phyloP scores from a whole-genome alignment of 208 protist species.

The Angomonas desouzai region DNA sequence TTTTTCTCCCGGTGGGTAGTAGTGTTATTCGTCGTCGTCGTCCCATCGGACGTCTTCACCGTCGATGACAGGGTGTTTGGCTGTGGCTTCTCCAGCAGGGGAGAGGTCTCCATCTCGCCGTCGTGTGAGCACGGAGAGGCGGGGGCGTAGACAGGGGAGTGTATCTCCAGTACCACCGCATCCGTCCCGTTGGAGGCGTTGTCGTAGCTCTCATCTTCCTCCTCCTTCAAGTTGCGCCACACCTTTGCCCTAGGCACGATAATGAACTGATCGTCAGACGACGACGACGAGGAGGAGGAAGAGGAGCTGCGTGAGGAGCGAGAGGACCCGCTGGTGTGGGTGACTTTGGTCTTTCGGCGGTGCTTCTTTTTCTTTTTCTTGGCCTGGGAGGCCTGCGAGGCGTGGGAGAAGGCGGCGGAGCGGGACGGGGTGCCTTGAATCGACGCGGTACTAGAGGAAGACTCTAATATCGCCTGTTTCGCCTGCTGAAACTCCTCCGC shows the following conservation, averaged over 20 bases:
- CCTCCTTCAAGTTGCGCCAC: slow-evolving; percentile 49
- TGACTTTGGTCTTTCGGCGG: neutral
- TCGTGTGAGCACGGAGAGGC: neutral
- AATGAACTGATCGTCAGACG: slow-evolving; percentile 44
- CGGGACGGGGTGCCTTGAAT: neutral
- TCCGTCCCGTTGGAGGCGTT: slow-evolving; percentile 5
- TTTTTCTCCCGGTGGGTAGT: slow-evolving; percentile 20
- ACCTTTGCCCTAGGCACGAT: slow-evolving; percentile 61
- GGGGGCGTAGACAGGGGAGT: neutral
- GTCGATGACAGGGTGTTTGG: neutral
- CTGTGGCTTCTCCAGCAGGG: neutral
- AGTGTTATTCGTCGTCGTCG: neutral
- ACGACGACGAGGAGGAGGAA: slow-evolving; percentile 29
- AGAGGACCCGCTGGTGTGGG: slow-evolving; percentile 9
- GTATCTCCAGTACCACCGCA: neutral
- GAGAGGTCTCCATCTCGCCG: neutral
- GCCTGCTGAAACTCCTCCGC: slow-evolving; percentile 67
- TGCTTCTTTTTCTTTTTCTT: slow-evolving; percentile 4
- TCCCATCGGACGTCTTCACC: neutral
- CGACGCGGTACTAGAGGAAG: slow-evolving; percentile 13
- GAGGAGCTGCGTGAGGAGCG: slow-evolving; percentile 17
- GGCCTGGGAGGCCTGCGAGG: neutral
- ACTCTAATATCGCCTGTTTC: slow-evolving; percentile 68
- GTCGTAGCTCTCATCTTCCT: slow-evolving; percentile 16
- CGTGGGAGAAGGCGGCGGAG: neutral